Percentiles rank a stretch among this genome's conserved stretches.
These are phyloP conservation scores for Plasmopara muralis DNA, from an alignment of 352 stramenopile species.

Conservation along the genomic window DNA sequence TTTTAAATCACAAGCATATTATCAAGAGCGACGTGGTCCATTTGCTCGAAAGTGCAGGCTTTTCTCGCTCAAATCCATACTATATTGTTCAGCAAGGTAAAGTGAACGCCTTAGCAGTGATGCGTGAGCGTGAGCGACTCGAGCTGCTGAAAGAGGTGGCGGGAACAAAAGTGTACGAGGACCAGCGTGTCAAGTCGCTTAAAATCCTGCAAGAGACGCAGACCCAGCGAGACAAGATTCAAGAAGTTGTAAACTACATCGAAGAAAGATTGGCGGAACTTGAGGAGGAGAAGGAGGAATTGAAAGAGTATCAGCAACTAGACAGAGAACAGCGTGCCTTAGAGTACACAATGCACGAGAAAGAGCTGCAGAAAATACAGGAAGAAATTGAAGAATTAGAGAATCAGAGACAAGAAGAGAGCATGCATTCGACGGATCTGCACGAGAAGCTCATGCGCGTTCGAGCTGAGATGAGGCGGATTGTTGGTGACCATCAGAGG, in stretches of 20 bases:
- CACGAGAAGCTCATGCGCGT: constrained; percentile 66
- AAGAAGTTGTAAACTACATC: constrained; percentile 94
- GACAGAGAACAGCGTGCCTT: constrained; percentile 93
- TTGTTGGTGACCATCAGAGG: constrained; percentile 34
- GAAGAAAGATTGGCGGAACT: constrained; percentile 92
- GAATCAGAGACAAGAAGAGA: constrained; percentile 51
- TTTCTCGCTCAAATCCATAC: constrained; percentile 99
- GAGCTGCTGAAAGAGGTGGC: constrained; percentile 98
- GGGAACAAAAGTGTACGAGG: constrained; percentile 98
- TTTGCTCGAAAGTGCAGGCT: constrained; percentile 97
- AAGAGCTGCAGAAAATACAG: constrained; percentile 66
- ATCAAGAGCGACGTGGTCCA: constrained; percentile 97
- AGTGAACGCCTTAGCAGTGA: constrained; percentile 96
- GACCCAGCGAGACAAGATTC: constrained; percentile 93
- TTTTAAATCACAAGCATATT: constrained; percentile 98
- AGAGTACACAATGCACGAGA: constrained; percentile 95
- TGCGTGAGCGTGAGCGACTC: constrained; percentile 96
- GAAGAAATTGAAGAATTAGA: constrained; percentile 67
- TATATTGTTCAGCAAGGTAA: constrained; percentile 99
- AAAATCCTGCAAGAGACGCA: constrained; percentile 97
- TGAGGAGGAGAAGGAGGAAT: constrained; percentile 98
- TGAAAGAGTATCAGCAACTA: constrained; percentile 92
- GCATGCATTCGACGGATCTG: constrained; percentile 39
- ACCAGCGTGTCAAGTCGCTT: constrained; percentile 94
- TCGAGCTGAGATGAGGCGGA: constrained; percentile 39